Conservation (phyloP, 148 eudicot species). For the Hydrangea macrophylla region DNA sequence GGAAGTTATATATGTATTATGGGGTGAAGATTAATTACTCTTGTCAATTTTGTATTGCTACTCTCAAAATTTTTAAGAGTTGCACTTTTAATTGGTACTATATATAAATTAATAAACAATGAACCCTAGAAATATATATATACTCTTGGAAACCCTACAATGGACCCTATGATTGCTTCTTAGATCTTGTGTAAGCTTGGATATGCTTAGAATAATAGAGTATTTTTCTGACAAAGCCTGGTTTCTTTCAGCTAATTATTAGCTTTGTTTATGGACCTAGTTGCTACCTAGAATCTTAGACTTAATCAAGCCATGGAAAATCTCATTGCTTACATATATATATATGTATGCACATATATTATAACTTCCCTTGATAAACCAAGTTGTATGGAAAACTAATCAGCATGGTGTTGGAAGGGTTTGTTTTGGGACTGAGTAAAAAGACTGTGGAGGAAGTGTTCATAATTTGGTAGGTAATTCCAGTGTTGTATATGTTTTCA, state of each 20-base stretch:
- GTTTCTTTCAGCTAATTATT: constrained; percentile 9
- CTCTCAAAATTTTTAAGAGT: constrained; percentile 3
- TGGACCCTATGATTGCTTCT: constrained; percentile 19
- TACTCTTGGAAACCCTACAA: constrained; percentile 14
- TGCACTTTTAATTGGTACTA: constrained; percentile 30
- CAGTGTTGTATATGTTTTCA: neutral
- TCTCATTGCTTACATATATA: neutral
- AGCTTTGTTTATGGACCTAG: constrained; percentile 16
- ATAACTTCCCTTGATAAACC: neutral
- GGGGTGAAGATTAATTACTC: constrained; percentile 7
- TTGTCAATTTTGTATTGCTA: constrained; percentile 12
- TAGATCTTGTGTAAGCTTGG: constrained; percentile 28
- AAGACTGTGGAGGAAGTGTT: neutral
- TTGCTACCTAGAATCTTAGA: constrained; percentile 4
- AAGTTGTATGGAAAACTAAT: neutral
- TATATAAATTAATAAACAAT: constrained; percentile 17
- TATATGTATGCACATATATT: no score
- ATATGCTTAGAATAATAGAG: constrained; percentile 17
- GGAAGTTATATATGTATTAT: no score
- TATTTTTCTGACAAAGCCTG: constrained; percentile 8
- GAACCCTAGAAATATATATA: constrained; percentile 30
- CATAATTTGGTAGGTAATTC: neutral
- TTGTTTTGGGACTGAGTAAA: neutral
- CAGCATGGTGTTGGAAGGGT: constrained; percentile 1
- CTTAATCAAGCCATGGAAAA: neutral